phyloP scores from a whole-genome alignment of 108 stramenopile genomes.

The Nitzschia putrida region DNA sequence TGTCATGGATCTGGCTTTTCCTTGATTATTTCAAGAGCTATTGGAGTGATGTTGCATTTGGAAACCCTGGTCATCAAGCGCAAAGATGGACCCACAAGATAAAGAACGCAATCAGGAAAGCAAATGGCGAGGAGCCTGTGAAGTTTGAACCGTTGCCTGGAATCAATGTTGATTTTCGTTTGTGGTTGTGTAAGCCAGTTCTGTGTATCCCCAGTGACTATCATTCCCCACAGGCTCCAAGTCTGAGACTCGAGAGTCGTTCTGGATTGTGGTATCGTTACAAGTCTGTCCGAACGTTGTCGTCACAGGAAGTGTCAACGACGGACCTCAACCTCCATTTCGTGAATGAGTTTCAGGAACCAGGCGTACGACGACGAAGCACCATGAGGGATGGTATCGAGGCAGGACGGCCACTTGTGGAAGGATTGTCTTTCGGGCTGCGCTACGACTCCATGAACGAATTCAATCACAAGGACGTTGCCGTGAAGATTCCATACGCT shows the following conservation, averaged over 20 bases:
- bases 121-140: conserved; percentile 20
- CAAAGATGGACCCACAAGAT: conserved; percentile 38
- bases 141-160: conserved; percentile 19
- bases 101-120: conserved; percentile 33
- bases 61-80: conserved; percentile 63
- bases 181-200: conserved; percentile 64
- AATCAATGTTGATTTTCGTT: conserved; percentile 71
- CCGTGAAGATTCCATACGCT: conserved; percentile 52
- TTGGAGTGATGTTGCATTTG: conserved; percentile 59
- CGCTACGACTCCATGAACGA: conserved; percentile 58
- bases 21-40: conserved; percentile 79
- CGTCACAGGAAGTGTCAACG: conserved; percentile 68
- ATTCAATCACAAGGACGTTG: conserved; percentile 58
- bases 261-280: conserved; percentile 77
- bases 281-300: conserved; percentile 62
- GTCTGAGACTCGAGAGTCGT: conserved; percentile 54
- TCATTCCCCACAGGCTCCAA: conserved; percentile 30
- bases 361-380: conserved; percentile 9
- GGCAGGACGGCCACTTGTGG: conserved; percentile 42
- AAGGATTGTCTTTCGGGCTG: conserved; percentile 73
- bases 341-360: conserved; percentile 37
- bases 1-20: conserved; percentile 67
- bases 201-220: conserved; percentile 59
- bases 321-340: conserved; percentile 63
- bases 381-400: conserved; percentile 5